These are phyloP conservation scores for Nothophaeocryptopus gaeumannii DNA, from an alignment of 2,329 filamentous ascomycete genomes.

Conservation along the genomic window DNA sequence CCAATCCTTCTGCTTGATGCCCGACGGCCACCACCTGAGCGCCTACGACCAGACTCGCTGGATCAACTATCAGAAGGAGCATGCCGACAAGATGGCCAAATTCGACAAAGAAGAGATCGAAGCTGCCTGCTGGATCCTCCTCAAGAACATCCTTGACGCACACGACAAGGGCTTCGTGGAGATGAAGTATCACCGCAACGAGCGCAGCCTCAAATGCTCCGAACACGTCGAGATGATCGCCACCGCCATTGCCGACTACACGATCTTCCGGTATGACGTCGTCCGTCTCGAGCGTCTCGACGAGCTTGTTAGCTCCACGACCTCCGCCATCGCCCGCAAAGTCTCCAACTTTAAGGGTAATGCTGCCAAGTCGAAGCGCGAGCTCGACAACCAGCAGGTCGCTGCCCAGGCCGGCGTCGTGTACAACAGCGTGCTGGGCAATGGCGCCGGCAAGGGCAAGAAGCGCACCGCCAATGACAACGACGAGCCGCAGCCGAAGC, in stretches of 20 bases:
- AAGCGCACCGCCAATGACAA: constrained; percentile 7
- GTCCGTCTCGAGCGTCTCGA: constrained; percentile 17
- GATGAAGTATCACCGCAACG: constrained; percentile 10
- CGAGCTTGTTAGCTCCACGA: constrained; percentile 17
- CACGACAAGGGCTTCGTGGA: constrained; percentile 15
- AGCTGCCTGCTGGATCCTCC: constrained; percentile 15
- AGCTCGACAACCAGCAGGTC: constrained; percentile 11
- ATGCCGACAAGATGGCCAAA: constrained; percentile 16
- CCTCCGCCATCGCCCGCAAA: constrained; percentile 14
- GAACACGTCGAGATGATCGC: constrained; percentile 13
- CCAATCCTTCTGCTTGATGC: constrained; percentile 2
- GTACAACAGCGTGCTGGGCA: constrained; percentile 15
- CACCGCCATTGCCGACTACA: constrained; percentile 12
- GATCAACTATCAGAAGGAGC: constrained; percentile 13
- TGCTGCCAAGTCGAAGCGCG: constrained; percentile 13
- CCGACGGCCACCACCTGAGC: constrained; percentile 8
- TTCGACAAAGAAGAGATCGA: constrained; percentile 11
- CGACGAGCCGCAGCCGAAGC: too few species aligned
- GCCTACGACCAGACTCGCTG: constrained; percentile 11
- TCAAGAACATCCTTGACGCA: constrained; percentile 14
- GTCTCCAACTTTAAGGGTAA: constrained; percentile 20
- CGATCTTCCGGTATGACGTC: constrained; percentile 19
- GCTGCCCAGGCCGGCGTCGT: constrained; percentile 7
- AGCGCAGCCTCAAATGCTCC: constrained; percentile 14
- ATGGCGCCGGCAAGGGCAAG: constrained; percentile 12